Evolutionary conservation across 2,329 filamentous ascomycete species (phyloP), one percentile per base, ranked within the genome.

Genomic region (Trichoderma brevicompactum): DNA sequence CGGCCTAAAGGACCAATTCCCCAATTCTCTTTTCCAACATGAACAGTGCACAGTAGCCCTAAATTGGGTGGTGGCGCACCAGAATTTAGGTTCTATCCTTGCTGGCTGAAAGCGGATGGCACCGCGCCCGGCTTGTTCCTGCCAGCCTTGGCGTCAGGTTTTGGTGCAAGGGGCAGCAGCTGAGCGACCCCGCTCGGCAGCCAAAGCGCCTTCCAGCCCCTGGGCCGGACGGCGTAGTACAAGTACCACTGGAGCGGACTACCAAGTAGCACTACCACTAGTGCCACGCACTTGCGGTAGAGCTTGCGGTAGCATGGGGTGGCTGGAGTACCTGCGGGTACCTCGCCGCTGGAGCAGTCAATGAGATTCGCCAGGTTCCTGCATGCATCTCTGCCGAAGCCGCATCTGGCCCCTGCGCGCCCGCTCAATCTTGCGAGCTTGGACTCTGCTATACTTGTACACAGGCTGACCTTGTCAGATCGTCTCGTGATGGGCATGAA

Each of bases 341-440:
- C 61, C 65, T 54, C 34, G 40, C 7, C 41, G 52, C 36, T 41
- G 40, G 34, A 17, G n/a, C 41, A 44, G 23, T 28, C 49, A 46
- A 46, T 49, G 50, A 44, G 65, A 64, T 59, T 54, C 53, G 32
- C 36, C 32, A 59, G 49, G 65, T 67, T 60, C 65, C 65, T 67
- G 65, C 65, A 67, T 67, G 65, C 65, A 61, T 65, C 65, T 44
- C 54, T 65, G 61, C 61, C 65, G 65, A 66, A 55, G 50, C 61
- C 41, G 53, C 62, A 17, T 38, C 44, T 34, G 52, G 46, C 59
- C 65, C 65, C 44, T 52, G 59, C 44, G 38, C 23, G 40, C 59
- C 59, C 49, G 49, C 23, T 43, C 36, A 50, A 36, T 58, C 65
- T 61, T 60, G 54, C 48, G 10, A 17, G 34, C 43, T 53, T 53